Percentiles rank a stretch among this genome's conserved stretches.
Evolutionary conservation across 2,329 filamentous ascomycete genomes (phyloP).

Genomic region (Talaromyces sp.): DNA sequence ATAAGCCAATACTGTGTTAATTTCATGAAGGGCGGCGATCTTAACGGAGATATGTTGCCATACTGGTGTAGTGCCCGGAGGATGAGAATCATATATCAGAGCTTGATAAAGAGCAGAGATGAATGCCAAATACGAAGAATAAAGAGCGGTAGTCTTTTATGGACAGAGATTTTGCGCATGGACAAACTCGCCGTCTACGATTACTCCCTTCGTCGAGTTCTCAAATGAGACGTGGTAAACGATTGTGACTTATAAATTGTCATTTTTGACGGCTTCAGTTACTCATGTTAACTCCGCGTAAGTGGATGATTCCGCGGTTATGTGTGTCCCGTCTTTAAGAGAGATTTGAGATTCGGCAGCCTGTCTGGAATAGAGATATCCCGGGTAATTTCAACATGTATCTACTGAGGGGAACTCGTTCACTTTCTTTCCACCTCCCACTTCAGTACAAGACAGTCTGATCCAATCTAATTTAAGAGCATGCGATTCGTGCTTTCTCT

Average conservation of each 20-base stretch:
- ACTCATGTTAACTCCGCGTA: not conserved
- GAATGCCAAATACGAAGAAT: not conserved
- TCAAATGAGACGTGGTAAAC: too few relatives aligned
- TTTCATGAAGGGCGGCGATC: too few relatives aligned
- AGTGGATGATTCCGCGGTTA: not conserved
- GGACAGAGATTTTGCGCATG: not conserved
- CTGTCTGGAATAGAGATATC: not conserved
- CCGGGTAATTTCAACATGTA: not conserved
- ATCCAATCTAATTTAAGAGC: not conserved
- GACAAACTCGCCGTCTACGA: not conserved
- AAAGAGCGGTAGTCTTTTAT: not conserved
- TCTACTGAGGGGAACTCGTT: not conserved
- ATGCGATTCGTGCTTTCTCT: not conserved
- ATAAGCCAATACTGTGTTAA: too few relatives aligned
- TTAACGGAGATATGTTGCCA: too few relatives aligned
- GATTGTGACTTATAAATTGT: not conserved
- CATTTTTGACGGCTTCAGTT: not conserved
- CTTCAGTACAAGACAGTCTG: not conserved
- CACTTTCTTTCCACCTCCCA: not conserved
- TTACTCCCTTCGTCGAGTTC: too few relatives aligned
- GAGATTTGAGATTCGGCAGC: not conserved
- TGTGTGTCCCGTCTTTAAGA: not conserved
- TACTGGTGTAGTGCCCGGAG: too few relatives aligned
- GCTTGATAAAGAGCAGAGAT: not conserved
- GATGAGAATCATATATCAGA: too few relatives aligned